A percentile compares a stretch with the other conserved stretches of the same genome.
These are phyloP conservation scores for Arabis hirsuta DNA, from an alignment of 345 rosid species.

Conservation along the genomic window DNA sequence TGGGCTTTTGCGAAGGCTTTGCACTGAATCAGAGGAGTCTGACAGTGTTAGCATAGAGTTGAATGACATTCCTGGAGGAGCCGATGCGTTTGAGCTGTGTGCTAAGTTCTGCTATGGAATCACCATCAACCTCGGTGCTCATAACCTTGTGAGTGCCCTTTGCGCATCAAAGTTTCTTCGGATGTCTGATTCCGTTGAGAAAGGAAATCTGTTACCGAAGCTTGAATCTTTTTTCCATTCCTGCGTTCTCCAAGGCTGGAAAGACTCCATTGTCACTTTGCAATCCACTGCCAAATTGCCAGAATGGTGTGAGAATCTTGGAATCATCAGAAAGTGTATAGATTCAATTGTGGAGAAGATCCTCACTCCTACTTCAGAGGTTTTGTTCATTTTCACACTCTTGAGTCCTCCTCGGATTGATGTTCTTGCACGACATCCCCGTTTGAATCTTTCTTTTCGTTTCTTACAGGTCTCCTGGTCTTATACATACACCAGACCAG, in stretches of 20 bases:
- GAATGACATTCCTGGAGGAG: constrained; percentile 92
- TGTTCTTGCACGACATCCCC: constrained; percentile 2
- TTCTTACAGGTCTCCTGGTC: constrained; percentile 90
- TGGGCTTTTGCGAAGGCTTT: constrained; percentile 73
- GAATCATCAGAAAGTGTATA: constrained; percentile 79
- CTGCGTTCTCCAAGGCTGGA: constrained; percentile 95
- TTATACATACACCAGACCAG: constrained; percentile 81
- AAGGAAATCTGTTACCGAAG: constrained; percentile 76
- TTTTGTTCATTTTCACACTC: constrained; percentile 25
- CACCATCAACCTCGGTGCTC: constrained; percentile 81
- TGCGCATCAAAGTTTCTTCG: constrained; percentile 92
- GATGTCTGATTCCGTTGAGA: constrained; percentile 84
- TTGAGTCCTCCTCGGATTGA: not conserved
- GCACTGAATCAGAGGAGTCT: constrained; percentile 54
- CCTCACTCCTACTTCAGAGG: constrained; percentile 78
- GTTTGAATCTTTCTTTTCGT: constrained; percentile 3
- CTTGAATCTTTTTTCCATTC: constrained; percentile 90
- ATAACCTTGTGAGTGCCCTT: constrained; percentile 78
- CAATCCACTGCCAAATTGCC: constrained; percentile 67
- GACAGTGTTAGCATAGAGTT: constrained; percentile 64
- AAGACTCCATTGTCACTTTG: constrained; percentile 79
- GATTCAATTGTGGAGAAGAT: constrained; percentile 86
- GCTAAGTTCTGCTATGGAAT: constrained; percentile 97
- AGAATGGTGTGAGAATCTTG: constrained; percentile 91
- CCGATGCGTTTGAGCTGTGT: constrained; percentile 90